Evolutionary conservation across 768 basidiomycete species (phyloP).

Genomic region (Serendipita sp.): DNA sequence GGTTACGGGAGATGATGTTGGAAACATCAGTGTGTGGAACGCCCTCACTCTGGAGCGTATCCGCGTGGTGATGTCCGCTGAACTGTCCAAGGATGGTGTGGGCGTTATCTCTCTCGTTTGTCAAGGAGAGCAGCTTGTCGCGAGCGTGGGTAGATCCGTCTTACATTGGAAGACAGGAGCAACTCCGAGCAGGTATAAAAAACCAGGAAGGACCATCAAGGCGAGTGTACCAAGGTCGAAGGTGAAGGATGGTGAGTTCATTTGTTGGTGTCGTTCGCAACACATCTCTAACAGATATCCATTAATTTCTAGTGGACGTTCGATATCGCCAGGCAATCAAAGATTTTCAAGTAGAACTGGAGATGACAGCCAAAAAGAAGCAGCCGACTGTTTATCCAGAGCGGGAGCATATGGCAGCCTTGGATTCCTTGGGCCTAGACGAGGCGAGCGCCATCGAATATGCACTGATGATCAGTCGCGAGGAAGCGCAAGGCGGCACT

Average conservation of each 20-base stretch:
- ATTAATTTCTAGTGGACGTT: background rate
- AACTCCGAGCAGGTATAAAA: conserved; percentile 19
- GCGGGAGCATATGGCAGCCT: conserved; percentile 38
- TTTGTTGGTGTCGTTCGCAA: background rate
- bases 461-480: conserved; percentile 68
- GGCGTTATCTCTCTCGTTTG: conserved; percentile 36
- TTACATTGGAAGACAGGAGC: conserved; percentile 53
- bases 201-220: conserved; percentile 24
- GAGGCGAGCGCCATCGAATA: conserved; percentile 69
- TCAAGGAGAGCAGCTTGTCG: conserved; percentile 41
- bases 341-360: conserved; percentile 48
- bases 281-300: conserved; percentile 15
- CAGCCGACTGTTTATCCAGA: conserved; percentile 29
- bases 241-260: background rate
- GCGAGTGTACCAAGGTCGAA: background rate
- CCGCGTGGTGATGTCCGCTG: conserved; percentile 37
- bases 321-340: background rate
- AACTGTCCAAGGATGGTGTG: conserved; percentile 25
- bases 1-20: conserved; percentile 37
- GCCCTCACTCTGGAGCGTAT: conserved; percentile 44
- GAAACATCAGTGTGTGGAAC: conserved; percentile 48
- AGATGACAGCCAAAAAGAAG: conserved; percentile 30
- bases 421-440: conserved; percentile 52
- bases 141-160: conserved; percentile 43
- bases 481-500: conserved; percentile 35